A percentile compares a stretch with the other conserved stretches of the same genome.
Evolutionary conservation across 129 eudicot species (phyloP).

Genomic region (Daucus carota): DH1_v3.0 NC_030385.2:10827501-10828000

Average conservation of each 20-base stretch:
- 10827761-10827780: conserved; percentile 68
- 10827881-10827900: conserved; percentile 79
- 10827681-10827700: conserved; percentile 53
- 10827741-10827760: conserved; percentile 73
- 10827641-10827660: conserved; percentile 60
- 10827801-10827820: conserved; percentile 70
- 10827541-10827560: conserved; percentile 24
- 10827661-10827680: conserved; percentile 69
- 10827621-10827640: conserved; percentile 81
- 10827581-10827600: conserved; percentile 82
- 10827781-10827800: conserved; percentile 95
- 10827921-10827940: conserved; percentile 85
- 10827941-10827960: conserved; percentile 82
- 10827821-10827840: conserved; percentile 95
- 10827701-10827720: conserved; percentile 54
- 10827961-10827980: conserved; percentile 77
- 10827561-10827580: conserved; percentile 65
- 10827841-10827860: conserved; percentile 93
- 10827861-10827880: conserved; percentile 93
- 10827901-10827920: conserved; percentile 57
- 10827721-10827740: conserved; percentile 58
- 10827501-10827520: conserved; percentile 62
- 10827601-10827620: conserved; percentile 59
- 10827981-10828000: conserved; percentile 70
- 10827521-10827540: conserved; percentile 68